A percentile compares a stretch with the other conserved stretches of the same genome.
These are phyloP conservation scores for Boletus bicolor DNA, from an alignment of 768 basidiomycete species.

Conservation along the genomic window DNA sequence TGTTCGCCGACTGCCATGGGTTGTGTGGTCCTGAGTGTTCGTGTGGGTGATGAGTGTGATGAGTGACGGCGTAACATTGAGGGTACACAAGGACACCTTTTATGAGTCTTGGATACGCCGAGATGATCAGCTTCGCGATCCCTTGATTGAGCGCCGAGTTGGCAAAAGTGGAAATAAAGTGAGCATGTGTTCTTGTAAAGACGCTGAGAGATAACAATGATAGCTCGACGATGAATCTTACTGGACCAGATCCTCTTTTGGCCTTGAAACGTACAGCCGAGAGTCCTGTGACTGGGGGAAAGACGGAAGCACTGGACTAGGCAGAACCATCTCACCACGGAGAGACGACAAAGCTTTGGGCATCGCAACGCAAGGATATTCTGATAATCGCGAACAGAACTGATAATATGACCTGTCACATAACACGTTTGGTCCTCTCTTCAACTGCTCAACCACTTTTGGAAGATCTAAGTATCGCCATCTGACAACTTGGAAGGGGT, in stretches of 20 bases:
- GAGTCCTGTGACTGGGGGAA: background rate
- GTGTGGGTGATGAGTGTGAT: background rate
- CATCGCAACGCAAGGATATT: too few relatives aligned
- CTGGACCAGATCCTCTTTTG: background rate
- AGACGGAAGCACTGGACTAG: background rate
- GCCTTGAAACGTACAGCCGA: background rate
- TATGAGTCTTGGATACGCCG: conserved; percentile 15
- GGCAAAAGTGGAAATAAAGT: conserved; percentile 2
- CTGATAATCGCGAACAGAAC: background rate
- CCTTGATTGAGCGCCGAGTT: conserved; percentile 4
- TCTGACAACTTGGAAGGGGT: background rate
- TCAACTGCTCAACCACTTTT: background rate
- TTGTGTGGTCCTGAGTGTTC: too few relatives aligned
- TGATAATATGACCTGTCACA: background rate
- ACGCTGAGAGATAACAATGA: conserved; percentile 13
- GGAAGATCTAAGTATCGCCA: background rate
- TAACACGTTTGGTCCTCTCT: background rate
- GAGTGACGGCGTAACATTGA: background rate
- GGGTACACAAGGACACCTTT: conserved; percentile 1
- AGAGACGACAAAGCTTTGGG: background rate
- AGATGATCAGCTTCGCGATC: background rate
- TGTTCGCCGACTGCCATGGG: background rate
- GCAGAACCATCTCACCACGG: background rate
- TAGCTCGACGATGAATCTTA: background rate
- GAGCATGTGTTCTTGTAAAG: conserved; percentile 2